Evolutionary conservation across 1,139 yeast species (phyloP), one percentile per base, ranked within the genome.

Genomic region (Magnusiomyces suaveolens): DNA sequence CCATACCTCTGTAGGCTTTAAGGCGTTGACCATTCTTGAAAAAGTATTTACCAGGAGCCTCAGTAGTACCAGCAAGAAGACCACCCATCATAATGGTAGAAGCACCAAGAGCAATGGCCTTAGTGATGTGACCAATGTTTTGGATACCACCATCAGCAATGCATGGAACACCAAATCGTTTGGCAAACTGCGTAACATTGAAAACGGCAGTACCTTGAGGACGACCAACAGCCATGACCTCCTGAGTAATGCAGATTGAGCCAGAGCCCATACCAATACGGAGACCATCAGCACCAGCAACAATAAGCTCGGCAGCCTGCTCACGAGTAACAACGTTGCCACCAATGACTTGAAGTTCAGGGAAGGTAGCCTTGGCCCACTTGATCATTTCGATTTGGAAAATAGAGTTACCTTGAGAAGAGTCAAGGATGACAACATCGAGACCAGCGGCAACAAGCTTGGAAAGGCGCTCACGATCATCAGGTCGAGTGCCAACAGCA

Each of bases 221-320:
- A 80, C 98, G 90, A 75, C 99, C 99, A 76, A 96, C 95, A 53
- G 99, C 98, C 99, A 92, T 92, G 59, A 92, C 98, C 76, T 92
- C 99, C 77, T 94, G 98, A 56, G 98, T 92, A 69, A 92, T 94
- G 80, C 97, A 92, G 69, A 92, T 92, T 58, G 97, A 88, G 68
- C 98, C 98, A 47, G 97, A 88, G 67, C 99, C 99, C 99, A 92
- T 92, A 76, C 98, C 99, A 63, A 92, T 90, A 80, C 97, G 89
- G 68, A 92, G 80, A 70, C 90, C 98, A 73, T 92, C 99, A 56
- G 95, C 96, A 74, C 98, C 98, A 56, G 95, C 97, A 66, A 81
- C 86, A 65, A 92, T 94, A 69, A 92, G 81, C 66, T 83, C 79
- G 61, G 99, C 98, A 62, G 98, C 97, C 79, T 94, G 98, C 73